Evolutionary conservation across 345 rosid genomes (phyloP), one percentile per base, ranked within the genome.

Genomic region (Passiflora organensis): DNA sequence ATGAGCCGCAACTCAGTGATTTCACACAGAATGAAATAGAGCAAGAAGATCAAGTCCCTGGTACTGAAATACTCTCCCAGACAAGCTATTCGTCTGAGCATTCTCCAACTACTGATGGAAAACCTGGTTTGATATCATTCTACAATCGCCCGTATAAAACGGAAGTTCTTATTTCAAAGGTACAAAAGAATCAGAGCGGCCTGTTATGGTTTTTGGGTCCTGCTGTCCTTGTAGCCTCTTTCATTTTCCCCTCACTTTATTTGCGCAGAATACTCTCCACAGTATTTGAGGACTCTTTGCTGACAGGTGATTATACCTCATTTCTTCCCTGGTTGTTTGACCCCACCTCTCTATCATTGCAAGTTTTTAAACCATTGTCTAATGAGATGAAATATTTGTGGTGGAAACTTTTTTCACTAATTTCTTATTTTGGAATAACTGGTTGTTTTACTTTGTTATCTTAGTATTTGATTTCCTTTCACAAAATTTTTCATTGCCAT

Each of bases 241-340:
- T 91, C 73, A 76, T 89, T 69, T 65, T 91, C 61, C 96, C 98
- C 21, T 86, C 96, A 1, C 74, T 91, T 51, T 88, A 84, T 76
- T 72, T 91, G 59, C 78, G 98, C 50, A 72, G 64, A 56, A 74
- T 91, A 48, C 79, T 91, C 56, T 88, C 95, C n/a, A 68, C 81
- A 22, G 70, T 88, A 55, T 91, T 88, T 54, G 98, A 86, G 78
- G 98, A 91, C 76, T 91, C 95, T 57, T 73, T 91, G 64, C 78
- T 86, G 73, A 88, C 98, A 78, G 98, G 96, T 87, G 42, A 60
- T 34, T 23, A 42, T 21, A 24, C 16, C 46, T 47, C 14, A 20
- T 38, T 53, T 32, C 12, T 10, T 19, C n/a, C 36, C 48, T 19
- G 10, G 13, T 46, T 14, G 17, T 39, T 24, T 24, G 2, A 4